Base-by-base conservation (phyloP, 2,329 filamentous ascomycete genomes). In the Blastomyces parvus region DNA sequence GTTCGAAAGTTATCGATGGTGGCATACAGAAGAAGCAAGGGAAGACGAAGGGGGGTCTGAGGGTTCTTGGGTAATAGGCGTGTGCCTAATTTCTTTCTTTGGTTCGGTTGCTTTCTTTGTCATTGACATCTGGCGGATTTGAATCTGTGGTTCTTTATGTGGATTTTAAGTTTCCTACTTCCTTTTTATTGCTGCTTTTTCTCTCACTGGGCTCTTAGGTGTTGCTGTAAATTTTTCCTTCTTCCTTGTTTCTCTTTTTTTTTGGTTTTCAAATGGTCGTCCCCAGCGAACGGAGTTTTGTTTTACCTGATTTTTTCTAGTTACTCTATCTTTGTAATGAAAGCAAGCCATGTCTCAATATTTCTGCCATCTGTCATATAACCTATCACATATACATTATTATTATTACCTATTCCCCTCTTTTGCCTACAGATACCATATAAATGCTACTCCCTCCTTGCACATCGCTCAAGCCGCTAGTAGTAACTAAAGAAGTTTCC, bases 11-110 rank as follows among this genome's bases (percentile, higher is more conserved):
- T 27, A 76, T 76, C 64, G 71, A 76, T 11, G 77, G 76, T 59
- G 77, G 77, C 4, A 69, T 79, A 57, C 65, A 69, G 59, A 79
- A 78, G 69, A 79, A 79, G 66, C 69, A 73, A 4, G 71, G 74
- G 13, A 79, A 79, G 69, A 79, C 77, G 1, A 78, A 78, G 68
- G 76, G 76, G 36, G 77, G 77, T n/a, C 66, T 79, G 67, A 78
- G 73, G 68, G 75, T 79, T 61, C 64, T 79, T 59, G 77, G 77
- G 55, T 79, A 67, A 62, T 46, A n/a, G 19, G 14, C 33, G 17
- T 27, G 14, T 44, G 8, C 42, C 19, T 11, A 13, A n/a, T 42
- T 42, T 46, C 3, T 57, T 57, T 57, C 17, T 44, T 44, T 50
- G 9, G 46, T 50, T n/a, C 22, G 17, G 40, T 3, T 44, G 4